Evolutionary conservation across 495 filamentous ascomycete genomes (phyloP).

Genomic region (Sordaria brevicollis): DNA sequence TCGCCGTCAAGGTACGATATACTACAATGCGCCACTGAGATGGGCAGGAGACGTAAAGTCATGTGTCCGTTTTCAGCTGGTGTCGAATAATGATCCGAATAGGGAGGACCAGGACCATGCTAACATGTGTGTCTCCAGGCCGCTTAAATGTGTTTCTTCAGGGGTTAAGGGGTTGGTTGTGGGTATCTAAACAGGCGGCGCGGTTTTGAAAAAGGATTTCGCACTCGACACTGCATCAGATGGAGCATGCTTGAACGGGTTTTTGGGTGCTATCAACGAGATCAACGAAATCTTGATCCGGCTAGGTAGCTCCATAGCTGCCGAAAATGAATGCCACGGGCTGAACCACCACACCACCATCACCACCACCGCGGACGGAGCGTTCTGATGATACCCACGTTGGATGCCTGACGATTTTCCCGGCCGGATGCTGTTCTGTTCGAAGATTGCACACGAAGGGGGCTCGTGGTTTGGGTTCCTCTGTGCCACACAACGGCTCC

Average conservation of each 20-base stretch:
- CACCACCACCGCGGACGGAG: not conserved
- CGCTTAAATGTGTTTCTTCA: constrained; percentile 16
- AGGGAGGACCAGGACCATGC: constrained; percentile 1
- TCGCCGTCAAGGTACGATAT: constrained; percentile 79
- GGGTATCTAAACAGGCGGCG: constrained; percentile 23
- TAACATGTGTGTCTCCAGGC: constrained; percentile 13
- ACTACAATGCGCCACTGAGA: not conserved
- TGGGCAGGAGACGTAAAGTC: not conserved
- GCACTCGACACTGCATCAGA: constrained; percentile 26
- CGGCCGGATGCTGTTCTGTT: not conserved
- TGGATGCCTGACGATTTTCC: not conserved
- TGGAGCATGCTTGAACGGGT: constrained; percentile 25
- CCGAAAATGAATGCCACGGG: constrained; percentile 24
- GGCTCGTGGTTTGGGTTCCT: not conserved
- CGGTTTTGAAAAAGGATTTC: constrained; percentile 25
- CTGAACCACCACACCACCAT: constrained; percentile 15
- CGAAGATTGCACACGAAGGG: not conserved
- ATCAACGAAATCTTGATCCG: constrained; percentile 24
- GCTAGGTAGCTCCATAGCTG: constrained; percentile 25
- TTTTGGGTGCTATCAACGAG: constrained; percentile 25
- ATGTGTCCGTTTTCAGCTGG: not conserved
- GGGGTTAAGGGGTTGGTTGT: constrained; percentile 20
- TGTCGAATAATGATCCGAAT: not conserved
- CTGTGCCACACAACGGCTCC: not conserved
- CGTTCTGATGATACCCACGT: not conserved